phyloP scores from a whole-genome alignment of 306 rosid genomes.

The Vigna mungo region DNA sequence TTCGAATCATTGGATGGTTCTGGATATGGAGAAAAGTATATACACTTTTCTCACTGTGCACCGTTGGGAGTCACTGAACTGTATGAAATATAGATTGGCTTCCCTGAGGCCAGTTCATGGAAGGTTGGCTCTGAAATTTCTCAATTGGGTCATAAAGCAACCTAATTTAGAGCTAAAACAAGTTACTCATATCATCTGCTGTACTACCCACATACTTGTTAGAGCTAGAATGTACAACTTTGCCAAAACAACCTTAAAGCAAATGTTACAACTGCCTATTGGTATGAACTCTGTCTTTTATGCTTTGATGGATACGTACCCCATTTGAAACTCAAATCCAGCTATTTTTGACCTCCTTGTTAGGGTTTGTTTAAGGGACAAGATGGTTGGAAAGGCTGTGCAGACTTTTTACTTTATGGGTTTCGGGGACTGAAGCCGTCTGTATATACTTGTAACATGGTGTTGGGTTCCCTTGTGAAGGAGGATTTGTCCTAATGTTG shows the following conservation, averaged over 20 bases:
- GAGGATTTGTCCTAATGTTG: slow-evolving; percentile 64
- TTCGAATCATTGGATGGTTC: slow-evolving; percentile 34
- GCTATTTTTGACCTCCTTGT: slow-evolving; percentile 78
- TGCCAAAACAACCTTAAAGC: slow-evolving; percentile 65
- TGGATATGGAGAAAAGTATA: slow-evolving; percentile 73
- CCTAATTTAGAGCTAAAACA: slow-evolving; percentile 74
- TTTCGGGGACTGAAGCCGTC: slow-evolving; percentile 72
- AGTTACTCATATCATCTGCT: slow-evolving; percentile 61
- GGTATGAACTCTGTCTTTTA: slow-evolving; percentile 60
- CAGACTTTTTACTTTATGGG: slow-evolving; percentile 66
- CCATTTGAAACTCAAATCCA: slow-evolving; percentile 74
- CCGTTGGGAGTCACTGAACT: slow-evolving; percentile 84
- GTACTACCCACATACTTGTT: slow-evolving; percentile 75
- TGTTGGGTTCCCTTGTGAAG: slow-evolving; percentile 69
- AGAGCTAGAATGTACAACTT: slow-evolving; percentile 73
- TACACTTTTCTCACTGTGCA: slow-evolving; percentile 69
- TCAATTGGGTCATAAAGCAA: slow-evolving; percentile 71
- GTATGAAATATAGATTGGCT: slow-evolving; percentile 69
- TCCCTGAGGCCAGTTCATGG: slow-evolving; percentile 89
- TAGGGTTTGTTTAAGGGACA: slow-evolving; percentile 67
- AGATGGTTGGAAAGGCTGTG: slow-evolving; percentile 67
- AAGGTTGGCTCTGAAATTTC: slow-evolving; percentile 70
- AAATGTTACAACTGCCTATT: slow-evolving; percentile 54
- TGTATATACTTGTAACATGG: slow-evolving; percentile 77
- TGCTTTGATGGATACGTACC: slow-evolving; percentile 77